Evolutionary conservation across 2,329 filamentous ascomycete species (phyloP), one percentile per base, ranked within the genome.

Genomic region (Elsinoe australis): DNA sequence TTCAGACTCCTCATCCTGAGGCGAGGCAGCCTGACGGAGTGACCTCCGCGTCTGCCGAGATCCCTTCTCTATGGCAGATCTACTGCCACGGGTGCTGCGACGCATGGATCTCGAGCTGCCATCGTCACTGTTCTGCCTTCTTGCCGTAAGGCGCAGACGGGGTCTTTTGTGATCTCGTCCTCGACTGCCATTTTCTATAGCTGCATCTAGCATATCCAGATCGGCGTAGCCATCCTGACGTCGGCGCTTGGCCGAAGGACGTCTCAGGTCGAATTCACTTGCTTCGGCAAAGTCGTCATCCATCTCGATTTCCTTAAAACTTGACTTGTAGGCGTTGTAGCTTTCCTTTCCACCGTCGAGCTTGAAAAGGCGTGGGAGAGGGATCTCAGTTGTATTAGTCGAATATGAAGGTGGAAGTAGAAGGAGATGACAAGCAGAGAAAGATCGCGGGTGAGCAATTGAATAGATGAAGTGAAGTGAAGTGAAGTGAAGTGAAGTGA

Each of bases 341-440:
- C 72, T 71, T 51, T 64, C 62, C 38, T 62, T 56, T 14, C 75
- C 74, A 58, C 74, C 72, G 7, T 67, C 59, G 21, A 72, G 62
- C 2, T 60, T 52, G 9, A 73, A 54, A 3, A 78, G 12, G 22
- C 15, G 6, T 15, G 29, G 14, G 6, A 47, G 14, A 5, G 44
- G 31, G 5, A 47, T 29, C 44, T n/a, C n/a, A n/a, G n/a, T n/a
- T n/a, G n/a, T 47, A 15, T 4, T 17, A 12, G 4, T 12, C 5
- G 28, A n/a, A 21, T 42, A 6, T 24, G 38, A 42, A 12, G n/a
- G 5, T 32, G 10, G 17, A n/a, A 4, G n/a, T 2, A 2, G 29
- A 5, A 9, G 29, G 8, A 32, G 29, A n/a, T 32, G 29, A 7
- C 5, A 32, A n/a, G 17, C 17, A 4, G 17, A 32, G 29, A 15